Conservation (phyloP, 108 stramenopile species). For the Skeletonema grethae region DNA sequence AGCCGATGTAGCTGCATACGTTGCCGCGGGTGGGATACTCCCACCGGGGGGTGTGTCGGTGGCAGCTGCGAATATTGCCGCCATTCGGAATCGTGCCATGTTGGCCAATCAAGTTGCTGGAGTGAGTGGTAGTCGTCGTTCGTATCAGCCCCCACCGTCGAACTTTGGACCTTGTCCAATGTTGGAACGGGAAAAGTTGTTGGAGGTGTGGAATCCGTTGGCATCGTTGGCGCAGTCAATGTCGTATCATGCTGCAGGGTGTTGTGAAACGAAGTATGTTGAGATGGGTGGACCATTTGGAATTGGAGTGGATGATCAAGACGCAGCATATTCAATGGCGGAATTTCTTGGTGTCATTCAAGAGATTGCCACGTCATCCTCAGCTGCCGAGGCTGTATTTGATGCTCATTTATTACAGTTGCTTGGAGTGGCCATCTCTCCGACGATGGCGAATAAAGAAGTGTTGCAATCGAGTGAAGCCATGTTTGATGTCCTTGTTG, state of each 20-base stretch:
- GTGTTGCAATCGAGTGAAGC: constrained; percentile 19
- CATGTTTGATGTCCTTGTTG: constrained; percentile 43
- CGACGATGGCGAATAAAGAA: constrained; percentile 13
- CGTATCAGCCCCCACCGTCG: constrained; percentile 1
- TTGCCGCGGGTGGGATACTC: constrained; percentile 31
- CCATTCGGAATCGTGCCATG: constrained; percentile 12
- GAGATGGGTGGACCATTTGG: constrained; percentile 35
- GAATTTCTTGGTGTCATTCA: constrained; percentile 26
- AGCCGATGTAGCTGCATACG: constrained; percentile 34
- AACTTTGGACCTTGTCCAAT: constrained; percentile 30
- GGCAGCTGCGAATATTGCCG: constrained; percentile 1
- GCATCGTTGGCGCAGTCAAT: constrained; percentile 30
- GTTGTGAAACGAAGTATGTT: constrained; percentile 32
- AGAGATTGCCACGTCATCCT: constrained; percentile 28
- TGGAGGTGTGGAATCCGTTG: constrained; percentile 31
- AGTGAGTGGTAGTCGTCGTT: neutral
- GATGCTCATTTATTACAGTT: constrained; percentile 47
- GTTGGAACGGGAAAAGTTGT: constrained; percentile 8
- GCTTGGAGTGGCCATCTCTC: constrained; percentile 40
- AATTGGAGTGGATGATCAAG: neutral
- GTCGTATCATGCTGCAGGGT: constrained; percentile 39
- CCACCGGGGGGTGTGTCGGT: constrained; percentile 10
- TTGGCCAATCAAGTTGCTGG: neutral
- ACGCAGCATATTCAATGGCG: constrained; percentile 12
- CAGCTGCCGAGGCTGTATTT: constrained; percentile 37